Evolutionary conservation across 306 rosid genomes (phyloP), one percentile per base, ranked within the genome.

Genomic region (Astragalus glycyphyllos): DNA sequence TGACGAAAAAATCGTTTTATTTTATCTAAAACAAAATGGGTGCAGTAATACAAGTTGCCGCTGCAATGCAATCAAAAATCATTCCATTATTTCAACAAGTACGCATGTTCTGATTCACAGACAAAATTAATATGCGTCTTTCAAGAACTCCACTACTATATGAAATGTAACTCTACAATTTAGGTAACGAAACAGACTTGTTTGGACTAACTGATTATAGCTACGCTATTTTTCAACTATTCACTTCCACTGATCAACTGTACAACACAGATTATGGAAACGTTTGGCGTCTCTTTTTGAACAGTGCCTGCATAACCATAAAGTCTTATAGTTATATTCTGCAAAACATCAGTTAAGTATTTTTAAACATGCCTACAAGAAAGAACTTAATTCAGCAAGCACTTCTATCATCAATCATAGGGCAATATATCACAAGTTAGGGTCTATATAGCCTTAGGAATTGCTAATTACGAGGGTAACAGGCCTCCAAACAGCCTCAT

Each of bases 251-350:
- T 75, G 72, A 71, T 45, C 68, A 68, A 20, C 48, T 72, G 58
- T 58, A 50, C 65, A 65, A 15, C 23, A 71, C 3, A 31, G 49
- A 50, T 58, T 40, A 71, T 35, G 72, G 7, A 63, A 67, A 38
- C 44, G 74, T 4, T 78, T 70, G 45, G 0, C 79, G 73, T 69
- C 64, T 72, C 78, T 42, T 69, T 60, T 12, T 73, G 34, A 51
- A 49, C 13, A 73, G 50, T 44, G 1, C 74, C 81, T 68, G 75
- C 45, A 41, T 29, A 66, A 15, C 5, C 55, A 81, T 53, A 55
- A 34, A 73, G 16, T 37, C 46, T 8, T 12, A 13, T 16, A 1
- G 67, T 73, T 71, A 73, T 31, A 71, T 35, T 50, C 48, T 73
- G 73, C 70, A 72, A 37, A 72, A 58, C 62, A 47, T 45, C 31